Percentiles rank a stretch among this genome's conserved stretches.
phyloP scores from a whole-genome alignment of 306 rosid genomes.

The Quercus robur region DNA sequence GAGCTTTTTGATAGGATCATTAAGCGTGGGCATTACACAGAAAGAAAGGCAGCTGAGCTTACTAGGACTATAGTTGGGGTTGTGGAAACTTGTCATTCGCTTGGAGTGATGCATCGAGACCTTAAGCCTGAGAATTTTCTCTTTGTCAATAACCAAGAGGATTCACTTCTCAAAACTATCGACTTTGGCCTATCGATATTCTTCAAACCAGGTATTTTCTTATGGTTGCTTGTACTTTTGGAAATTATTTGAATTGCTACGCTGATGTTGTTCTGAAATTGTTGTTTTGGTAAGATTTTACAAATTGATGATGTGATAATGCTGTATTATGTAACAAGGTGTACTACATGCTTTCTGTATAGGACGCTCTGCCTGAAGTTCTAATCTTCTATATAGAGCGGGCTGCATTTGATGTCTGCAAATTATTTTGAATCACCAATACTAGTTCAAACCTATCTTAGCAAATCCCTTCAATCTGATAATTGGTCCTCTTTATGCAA shows the following conservation, averaged over 20 bases:
- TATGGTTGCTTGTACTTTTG: not conserved
- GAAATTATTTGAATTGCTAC: not conserved
- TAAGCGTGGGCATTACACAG: slow-evolving; percentile 91
- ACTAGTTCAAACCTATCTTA: not conserved
- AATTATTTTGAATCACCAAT: not conserved
- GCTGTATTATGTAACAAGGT: not conserved
- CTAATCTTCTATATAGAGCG: not conserved
- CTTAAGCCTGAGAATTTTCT: slow-evolving; percentile 99
- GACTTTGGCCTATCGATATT: slow-evolving; percentile 92
- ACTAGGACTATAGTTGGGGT: slow-evolving; percentile 93
- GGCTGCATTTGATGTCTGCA: not conserved
- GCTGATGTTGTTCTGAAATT: not conserved
- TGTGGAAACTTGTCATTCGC: slow-evolving; percentile 89
- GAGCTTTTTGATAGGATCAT: slow-evolving; percentile 96
- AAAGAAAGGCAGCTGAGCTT: slow-evolving; percentile 93
- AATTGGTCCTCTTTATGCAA: not conserved
- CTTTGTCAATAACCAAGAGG: slow-evolving; percentile 78
- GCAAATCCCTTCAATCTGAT: not conserved
- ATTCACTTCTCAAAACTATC: slow-evolving; percentile 90
- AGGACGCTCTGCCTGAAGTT: not conserved
- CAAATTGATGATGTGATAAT: not conserved
- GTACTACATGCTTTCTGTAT: not conserved
- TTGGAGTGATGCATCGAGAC: slow-evolving; percentile 96
- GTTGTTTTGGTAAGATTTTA: not conserved
- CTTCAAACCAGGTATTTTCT: slow-evolving; percentile 87